These are phyloP conservation scores for Strigomonas oncopelti DNA, from an alignment of 208 protist genomes.

Conservation along the genomic window DNA sequence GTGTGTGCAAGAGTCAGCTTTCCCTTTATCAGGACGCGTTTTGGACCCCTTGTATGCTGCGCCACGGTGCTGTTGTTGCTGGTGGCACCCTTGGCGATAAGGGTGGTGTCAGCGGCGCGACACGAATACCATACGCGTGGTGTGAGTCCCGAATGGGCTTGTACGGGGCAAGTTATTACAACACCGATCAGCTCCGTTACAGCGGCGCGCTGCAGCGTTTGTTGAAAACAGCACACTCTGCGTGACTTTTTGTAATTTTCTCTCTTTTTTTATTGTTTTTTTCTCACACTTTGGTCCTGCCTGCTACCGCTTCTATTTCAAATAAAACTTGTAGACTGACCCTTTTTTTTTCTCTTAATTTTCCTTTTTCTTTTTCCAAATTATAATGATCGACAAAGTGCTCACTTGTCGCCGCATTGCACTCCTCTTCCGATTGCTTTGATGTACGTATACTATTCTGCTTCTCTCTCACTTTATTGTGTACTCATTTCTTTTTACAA, in stretches of 20 bases:
- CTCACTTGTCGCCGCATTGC: background rate
- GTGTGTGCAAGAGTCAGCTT: constrained; percentile 21
- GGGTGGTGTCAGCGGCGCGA: background rate
- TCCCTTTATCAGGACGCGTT: constrained; percentile 38
- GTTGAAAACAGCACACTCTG: background rate
- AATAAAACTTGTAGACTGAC: background rate
- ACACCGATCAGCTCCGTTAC: constrained; percentile 12
- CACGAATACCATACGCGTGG: background rate
- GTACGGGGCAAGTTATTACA: constrained; percentile 1
- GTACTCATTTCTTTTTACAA: no score
- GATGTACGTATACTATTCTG: background rate
- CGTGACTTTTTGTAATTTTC: constrained; percentile 2
- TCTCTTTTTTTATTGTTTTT: constrained; percentile 1
- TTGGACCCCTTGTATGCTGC: constrained; percentile 19
- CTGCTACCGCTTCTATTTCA: no score
- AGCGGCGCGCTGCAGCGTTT: background rate
- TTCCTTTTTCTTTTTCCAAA: background rate
- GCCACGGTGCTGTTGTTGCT: background rate
- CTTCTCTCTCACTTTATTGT: background rate
- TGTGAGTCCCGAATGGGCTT: background rate
- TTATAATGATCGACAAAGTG: background rate
- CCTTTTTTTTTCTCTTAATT: constrained; percentile 10
- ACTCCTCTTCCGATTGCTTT: background rate
- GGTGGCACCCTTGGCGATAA: background rate
- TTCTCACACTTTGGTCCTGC: constrained; percentile 2